Base-by-base conservation (phyloP, 1,139 yeast species). In the Debaryomycetaceae sp. region DNA sequence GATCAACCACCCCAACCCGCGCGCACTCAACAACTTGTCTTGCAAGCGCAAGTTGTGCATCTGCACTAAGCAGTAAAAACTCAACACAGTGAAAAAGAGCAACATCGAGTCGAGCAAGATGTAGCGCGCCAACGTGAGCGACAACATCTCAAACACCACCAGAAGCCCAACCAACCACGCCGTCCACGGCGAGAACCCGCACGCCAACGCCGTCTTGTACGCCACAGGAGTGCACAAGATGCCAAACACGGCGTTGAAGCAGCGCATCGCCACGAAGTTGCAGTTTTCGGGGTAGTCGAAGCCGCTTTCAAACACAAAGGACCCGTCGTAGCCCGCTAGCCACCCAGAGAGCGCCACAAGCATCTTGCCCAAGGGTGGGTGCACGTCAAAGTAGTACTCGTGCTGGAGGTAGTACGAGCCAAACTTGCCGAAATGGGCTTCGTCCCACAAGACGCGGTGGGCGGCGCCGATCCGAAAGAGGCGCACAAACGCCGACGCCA, bases 401-500 rank as follows among this genome's bases (percentile, higher is more conserved):
- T 76, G 77, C 36, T 71, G 68, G 37, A 79, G 58, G 48, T 81
- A 81, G 41, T 75, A 64, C 3, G 80, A 70, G 4, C 82, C 83
- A 49, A 76, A 76, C 44, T 76, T 75, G 10, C 81, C 83, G 58
- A 83, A 83, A 62, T 85, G 96, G 6, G 96, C 96, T 52, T 86
- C 96, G 58, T 89, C 98, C 99, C 99, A 91, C 6, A 88, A 80
- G 8, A 93, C 96, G 24, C 65, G 58, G 32, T 72, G 59, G 23
- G 83, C 66, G 18, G 61, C 65, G 34, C 78, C 83, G 33, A 91
- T 83, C 21, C 68, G 66, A 46, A 80, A 74, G 27, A 85, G 65
- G 34, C 97, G 71, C 8, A 88, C 69, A 41, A 71, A 71, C 10
- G 83, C 74, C 1, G 94, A 78, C 3, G 82, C 28, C 0, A 66